Conservation (phyloP, 805 yeast genomes). For the Saccharomycopsis javanensis region DNA sequence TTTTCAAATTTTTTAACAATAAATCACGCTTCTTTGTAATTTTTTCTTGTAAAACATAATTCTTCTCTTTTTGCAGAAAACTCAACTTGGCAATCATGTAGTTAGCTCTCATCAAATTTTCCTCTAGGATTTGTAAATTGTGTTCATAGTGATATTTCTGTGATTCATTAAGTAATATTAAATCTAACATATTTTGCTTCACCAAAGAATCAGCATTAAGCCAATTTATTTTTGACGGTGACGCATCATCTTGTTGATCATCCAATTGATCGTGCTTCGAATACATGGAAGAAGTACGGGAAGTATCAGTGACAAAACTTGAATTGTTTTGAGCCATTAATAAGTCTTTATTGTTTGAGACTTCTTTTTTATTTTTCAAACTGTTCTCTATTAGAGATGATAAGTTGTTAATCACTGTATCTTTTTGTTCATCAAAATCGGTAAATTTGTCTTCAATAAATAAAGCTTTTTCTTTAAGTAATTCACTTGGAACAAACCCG, state of each 20-base stretch:
- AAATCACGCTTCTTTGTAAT: neutral
- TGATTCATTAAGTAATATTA: neutral
- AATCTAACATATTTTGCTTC: slow-evolving; percentile 5
- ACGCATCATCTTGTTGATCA: neutral
- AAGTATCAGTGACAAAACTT: slow-evolving; percentile 15
- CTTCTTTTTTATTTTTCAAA: slow-evolving; percentile 6
- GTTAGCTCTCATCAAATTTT: slow-evolving; percentile 11
- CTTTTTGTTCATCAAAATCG: neutral
- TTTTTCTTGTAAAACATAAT: neutral
- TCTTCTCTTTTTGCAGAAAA: slow-evolving; percentile 2
- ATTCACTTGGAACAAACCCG: slow-evolving; percentile 10
- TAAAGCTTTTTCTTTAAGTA: slow-evolving; percentile 14
- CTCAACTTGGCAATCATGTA: slow-evolving; percentile 13
- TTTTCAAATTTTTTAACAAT: neutral
- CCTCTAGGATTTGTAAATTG: slow-evolving; percentile 4
- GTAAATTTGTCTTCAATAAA: slow-evolving; percentile 6
- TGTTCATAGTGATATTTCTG: slow-evolving; percentile 4
- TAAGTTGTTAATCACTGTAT: neutral
- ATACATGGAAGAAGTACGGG: slow-evolving; percentile 16
- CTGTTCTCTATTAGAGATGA: slow-evolving; percentile 6
- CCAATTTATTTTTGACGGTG: slow-evolving; percentile 1
- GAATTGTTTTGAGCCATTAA: slow-evolving; percentile 11
- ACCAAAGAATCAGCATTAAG: slow-evolving; percentile 4
- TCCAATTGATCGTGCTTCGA: slow-evolving; percentile 6
- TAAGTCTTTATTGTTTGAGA: slow-evolving; percentile 5